Conservation (phyloP, 345 rosid species). For the Populus ilicifolia region DNA sequence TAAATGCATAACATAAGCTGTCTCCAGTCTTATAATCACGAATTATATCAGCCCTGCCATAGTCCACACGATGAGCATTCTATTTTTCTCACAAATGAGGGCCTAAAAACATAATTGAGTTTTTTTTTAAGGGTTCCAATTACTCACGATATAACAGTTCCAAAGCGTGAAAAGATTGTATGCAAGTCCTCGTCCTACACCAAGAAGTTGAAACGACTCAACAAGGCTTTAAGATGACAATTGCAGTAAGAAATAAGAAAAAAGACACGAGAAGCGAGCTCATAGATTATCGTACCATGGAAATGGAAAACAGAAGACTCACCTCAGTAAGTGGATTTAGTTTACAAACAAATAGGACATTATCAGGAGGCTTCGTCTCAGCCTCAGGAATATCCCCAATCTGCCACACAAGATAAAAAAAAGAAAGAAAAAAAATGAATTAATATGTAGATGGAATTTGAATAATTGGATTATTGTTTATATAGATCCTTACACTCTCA, state of each 20-base stretch:
- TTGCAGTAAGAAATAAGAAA: not conserved
- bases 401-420: slow-evolving; percentile 28
- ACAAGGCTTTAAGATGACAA: slow-evolving; percentile 3
- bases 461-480: slow-evolving; percentile 10
- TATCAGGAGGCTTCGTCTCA: slow-evolving; percentile 89
- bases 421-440: not conserved
- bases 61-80: slow-evolving; percentile 13
- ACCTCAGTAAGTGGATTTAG: slow-evolving; percentile 97
- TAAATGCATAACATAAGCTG: slow-evolving; percentile 91
- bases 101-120: slow-evolving; percentile 1
- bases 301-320: slow-evolving; percentile 30
- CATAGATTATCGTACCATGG: not conserved
- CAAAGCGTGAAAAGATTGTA: slow-evolving; percentile 93
- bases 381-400: slow-evolving; percentile 77
- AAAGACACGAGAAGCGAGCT: not conserved
- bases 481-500: slow-evolving; percentile 64
- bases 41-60: slow-evolving; percentile 80
- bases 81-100: not conserved
- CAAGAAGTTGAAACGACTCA: slow-evolving; percentile 11
- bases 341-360: slow-evolving; percentile 94
- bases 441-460: not conserved
- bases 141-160: slow-evolving; percentile 77
- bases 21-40: slow-evolving; percentile 96
- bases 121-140: not conserved
- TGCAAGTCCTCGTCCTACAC: slow-evolving; percentile 93